A percentile compares a stretch with the other conserved stretches of the same genome.
Evolutionary conservation across 1,284 basidiomycete genomes (phyloP).

Genomic region (Ganoderma sinense): DNA sequence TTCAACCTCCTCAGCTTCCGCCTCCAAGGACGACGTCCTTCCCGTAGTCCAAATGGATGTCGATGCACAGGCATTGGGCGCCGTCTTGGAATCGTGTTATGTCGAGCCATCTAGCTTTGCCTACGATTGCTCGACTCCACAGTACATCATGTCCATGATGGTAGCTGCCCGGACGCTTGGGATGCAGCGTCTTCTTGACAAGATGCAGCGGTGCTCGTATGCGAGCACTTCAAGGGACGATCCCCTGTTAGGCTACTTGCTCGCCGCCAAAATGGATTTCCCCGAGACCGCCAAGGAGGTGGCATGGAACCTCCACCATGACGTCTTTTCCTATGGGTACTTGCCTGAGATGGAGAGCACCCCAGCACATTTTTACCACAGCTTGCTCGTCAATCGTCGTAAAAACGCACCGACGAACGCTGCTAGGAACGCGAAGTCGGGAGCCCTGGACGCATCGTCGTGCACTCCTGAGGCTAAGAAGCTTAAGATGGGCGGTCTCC

Average conservation of each 20-base stretch:
- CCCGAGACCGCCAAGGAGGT: not conserved
- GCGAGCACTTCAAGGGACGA: not conserved
- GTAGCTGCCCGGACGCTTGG: not conserved
- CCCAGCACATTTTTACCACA: not conserved
- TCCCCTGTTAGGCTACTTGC: constrained; percentile 3
- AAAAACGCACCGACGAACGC: not conserved
- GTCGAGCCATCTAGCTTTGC: not conserved
- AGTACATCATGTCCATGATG: not conserved
- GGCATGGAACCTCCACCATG: not conserved
- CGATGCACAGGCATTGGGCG: not conserved
- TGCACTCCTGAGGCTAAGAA: not conserved
- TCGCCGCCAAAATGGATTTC: not conserved
- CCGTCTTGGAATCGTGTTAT: not conserved
- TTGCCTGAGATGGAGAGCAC: constrained; percentile 3
- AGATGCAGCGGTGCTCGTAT: not conserved
- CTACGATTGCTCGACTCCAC: not conserved
- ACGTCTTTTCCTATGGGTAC: constrained; percentile 1
- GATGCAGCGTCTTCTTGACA: not conserved
- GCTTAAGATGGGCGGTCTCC: not conserved
- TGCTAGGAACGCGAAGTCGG: not conserved
- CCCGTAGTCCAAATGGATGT: not conserved
- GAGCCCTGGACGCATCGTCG: not conserved
- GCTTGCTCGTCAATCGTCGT: constrained; percentile 3
- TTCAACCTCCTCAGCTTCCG: not conserved
- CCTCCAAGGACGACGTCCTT: not conserved